Evolutionary conservation across 2,329 filamentous ascomycete genomes (phyloP).

Genomic region (Aspergillus aculeatus): DNA sequence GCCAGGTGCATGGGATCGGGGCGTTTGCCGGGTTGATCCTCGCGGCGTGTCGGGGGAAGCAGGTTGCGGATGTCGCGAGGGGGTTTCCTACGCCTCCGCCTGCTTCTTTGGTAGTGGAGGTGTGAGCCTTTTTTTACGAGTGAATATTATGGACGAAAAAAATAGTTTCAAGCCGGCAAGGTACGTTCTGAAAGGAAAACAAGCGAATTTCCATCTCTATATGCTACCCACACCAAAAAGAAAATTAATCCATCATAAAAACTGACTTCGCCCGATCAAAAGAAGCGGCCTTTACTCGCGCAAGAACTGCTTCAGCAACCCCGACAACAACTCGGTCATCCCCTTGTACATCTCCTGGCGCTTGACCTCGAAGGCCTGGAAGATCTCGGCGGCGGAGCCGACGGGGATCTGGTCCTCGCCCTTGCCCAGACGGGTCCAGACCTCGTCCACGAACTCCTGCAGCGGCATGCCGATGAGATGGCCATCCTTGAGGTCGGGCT

Average conservation of each 20-base stretch:
- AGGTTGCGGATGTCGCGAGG: constrained; percentile 7
- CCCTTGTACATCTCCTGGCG: constrained; percentile 45
- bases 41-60: constrained; percentile 27
- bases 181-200: too few species aligned
- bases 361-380: constrained; percentile 49
- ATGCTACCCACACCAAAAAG: neutral
- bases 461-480: constrained; percentile 55
- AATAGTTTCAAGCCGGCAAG: neutral
- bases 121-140: too few species aligned
- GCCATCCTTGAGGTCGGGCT: constrained; percentile 54
- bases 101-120: neutral
- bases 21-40: constrained; percentile 25
- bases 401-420: constrained; percentile 55
- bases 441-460: constrained; percentile 51
- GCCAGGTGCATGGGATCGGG: constrained; percentile 18
- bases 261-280: neutral
- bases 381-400: constrained; percentile 43
- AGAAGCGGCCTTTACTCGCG: too few species aligned
- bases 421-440: constrained; percentile 46
- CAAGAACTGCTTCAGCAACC: constrained; percentile 24
- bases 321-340: constrained; percentile 25
- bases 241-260: too few species aligned
- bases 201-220: too few species aligned
- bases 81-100: constrained; percentile 11
- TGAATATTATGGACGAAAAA: too few species aligned